Evolutionary conservation across 192 early-diverging fungal genomes (phyloP).

Genomic region (Podila clonocystis): DNA sequence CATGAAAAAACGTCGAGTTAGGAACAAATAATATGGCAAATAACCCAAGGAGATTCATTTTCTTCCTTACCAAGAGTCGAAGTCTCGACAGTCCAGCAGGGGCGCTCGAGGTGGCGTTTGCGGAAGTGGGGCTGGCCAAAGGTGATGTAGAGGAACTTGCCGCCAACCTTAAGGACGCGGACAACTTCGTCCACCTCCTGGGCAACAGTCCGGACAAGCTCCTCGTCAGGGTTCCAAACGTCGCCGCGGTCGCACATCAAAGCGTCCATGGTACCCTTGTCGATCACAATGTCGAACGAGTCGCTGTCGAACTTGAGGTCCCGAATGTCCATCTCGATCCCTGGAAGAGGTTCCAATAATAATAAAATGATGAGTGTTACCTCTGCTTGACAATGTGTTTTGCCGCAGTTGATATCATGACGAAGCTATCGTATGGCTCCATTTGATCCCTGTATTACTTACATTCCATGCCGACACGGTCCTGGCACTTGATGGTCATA

Average conservation of each 20-base stretch:
- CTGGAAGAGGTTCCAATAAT: constrained; percentile 13
- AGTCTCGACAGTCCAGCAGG: constrained; percentile 71
- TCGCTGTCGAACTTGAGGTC: constrained; percentile 68
- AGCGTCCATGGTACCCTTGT: constrained; percentile 94
- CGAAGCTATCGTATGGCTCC: background rate
- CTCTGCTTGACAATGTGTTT: background rate
- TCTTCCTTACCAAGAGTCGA: constrained; percentile 58
- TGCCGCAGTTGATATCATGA: background rate
- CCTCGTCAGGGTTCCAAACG: constrained; percentile 85
- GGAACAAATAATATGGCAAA: background rate
- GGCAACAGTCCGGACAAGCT: constrained; percentile 70
- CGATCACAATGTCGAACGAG: constrained; percentile 80
- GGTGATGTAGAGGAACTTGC: constrained; percentile 88
- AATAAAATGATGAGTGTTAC: background rate
- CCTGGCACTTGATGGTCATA: constrained; percentile 68
- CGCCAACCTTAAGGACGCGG: constrained; percentile 77
- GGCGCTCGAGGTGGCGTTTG: constrained; percentile 73
- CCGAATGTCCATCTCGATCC: constrained; percentile 82
- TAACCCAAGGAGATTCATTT: background rate
- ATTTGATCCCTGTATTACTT: constrained; percentile 12
- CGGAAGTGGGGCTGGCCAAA: constrained; percentile 94
- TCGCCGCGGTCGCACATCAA: constrained; percentile 88
- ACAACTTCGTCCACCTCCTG: constrained; percentile 82
- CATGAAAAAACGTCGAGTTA: no score
- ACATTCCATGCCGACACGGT: constrained; percentile 67